phyloP scores from a whole-genome alignment of 768 basidiomycete species.

The Suillus subluteus region DNA sequence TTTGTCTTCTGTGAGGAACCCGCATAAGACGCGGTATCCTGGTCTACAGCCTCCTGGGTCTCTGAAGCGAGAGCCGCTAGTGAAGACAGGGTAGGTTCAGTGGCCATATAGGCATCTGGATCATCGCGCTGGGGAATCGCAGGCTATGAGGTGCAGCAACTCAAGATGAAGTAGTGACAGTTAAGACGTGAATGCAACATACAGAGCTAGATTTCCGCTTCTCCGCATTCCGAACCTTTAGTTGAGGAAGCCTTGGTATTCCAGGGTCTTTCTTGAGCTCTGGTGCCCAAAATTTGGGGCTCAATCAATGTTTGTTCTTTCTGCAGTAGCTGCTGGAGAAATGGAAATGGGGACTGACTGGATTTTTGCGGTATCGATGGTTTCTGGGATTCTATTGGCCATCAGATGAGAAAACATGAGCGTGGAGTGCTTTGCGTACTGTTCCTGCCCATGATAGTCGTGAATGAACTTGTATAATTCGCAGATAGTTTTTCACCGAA shows the following conservation, averaged over 20 bases:
- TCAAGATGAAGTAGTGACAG: not conserved
- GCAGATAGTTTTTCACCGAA: not conserved
- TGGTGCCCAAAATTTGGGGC: conserved; percentile 28
- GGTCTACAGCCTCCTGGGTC: conserved; percentile 9
- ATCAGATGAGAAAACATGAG: not conserved
- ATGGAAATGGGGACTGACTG: conserved; percentile 19
- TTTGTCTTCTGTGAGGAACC: conserved; percentile 51
- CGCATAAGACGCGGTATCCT: conserved; percentile 38
- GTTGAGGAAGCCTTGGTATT: conserved; percentile 77
- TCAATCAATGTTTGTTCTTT: conserved; percentile 13
- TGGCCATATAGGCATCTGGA: conserved; percentile 70
- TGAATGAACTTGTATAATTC: no score
- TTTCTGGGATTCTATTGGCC: conserved; percentile 28
- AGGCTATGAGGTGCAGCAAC: conserved; percentile 14
- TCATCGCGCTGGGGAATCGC: conserved; percentile 39
- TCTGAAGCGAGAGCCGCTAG: conserved; percentile 54
- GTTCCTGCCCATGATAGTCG: conserved; percentile 31
- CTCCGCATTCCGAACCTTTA: conserved; percentile 62
- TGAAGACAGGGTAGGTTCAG: conserved; percentile 70
- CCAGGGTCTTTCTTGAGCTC: conserved; percentile 91
- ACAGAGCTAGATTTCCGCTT: conserved; percentile 49
- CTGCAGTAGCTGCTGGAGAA: not conserved
- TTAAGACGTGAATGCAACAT: conserved; percentile 25
- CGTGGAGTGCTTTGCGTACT: conserved; percentile 24
- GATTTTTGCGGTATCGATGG: conserved; percentile 28